Evolutionary conservation across 1,284 basidiomycete genomes (phyloP), one percentile per base, ranked within the genome.

Genomic region (Cryptococcus sp.): DNA sequence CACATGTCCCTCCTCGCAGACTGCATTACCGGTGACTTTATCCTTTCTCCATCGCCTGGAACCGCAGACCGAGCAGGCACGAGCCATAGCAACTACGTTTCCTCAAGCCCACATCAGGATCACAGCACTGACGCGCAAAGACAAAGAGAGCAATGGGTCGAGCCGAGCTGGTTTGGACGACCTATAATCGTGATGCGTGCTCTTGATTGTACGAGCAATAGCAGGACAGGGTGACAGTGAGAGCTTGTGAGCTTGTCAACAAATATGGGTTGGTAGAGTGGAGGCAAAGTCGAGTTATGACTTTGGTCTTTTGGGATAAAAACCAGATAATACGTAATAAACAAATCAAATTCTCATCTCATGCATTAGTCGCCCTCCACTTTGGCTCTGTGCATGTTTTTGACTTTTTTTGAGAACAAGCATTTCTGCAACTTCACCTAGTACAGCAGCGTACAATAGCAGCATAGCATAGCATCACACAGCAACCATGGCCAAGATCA

Each of bases 401-500:
- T 35, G 30, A 35, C 30, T 35, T 35, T 35, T 35, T 35, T 35
- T 35, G 30, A 25, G 30, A 35, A 35, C 30, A 35, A 35, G 30
- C 8, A 35, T 35, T 35, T 35, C 30, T 10, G 13, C 30, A 35
- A 10, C 30, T 35, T 35, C 30, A 35, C 30, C 30, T 35, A 35
- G 30, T 35, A 35, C 30, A 35, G 30, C 30, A 35, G 30, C 7
- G 30, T 13, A 35, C 10, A 35, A 35, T 3, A 35, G 30, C 13
- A 35, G 30, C 30, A 55, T 50, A 27, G 17, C 4, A 22, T 51
- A 40, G 27, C 40, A 57, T 10, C 19, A 51, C 45, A 35, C 20
- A 27, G 25, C 54, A 46, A 70, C 49, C 43, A 96, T 97, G 93
- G 93, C 90, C 65, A 90, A 90, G 69, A 82, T 96, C 75, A 89